Conservation (phyloP, 352 stramenopile genomes). For the Pythium myriotylum region DNA sequence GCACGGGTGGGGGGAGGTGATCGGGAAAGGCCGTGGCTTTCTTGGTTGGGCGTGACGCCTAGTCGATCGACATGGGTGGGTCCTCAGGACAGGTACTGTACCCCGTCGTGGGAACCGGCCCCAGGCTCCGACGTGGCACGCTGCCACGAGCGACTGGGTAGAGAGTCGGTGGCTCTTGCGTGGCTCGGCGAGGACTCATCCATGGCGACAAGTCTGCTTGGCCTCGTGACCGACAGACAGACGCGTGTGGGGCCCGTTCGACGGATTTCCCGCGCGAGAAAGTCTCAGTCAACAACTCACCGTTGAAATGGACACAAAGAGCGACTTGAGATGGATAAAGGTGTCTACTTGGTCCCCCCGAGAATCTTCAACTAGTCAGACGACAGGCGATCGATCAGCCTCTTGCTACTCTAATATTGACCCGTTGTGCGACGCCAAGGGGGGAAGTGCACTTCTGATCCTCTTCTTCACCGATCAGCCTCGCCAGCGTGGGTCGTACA, state of each 20-base stretch:
- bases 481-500: slow-evolving; percentile 58
- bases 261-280: not conserved
- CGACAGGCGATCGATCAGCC: no score
- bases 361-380: no score
- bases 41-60: no score
- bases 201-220: not conserved
- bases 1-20: no score
- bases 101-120: no score
- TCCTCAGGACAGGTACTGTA: no score
- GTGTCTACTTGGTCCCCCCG: no score
- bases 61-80: no score
- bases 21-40: no score
- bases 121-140: not conserved
- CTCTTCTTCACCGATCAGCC: slow-evolving; percentile 38
- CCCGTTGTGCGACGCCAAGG: no score
- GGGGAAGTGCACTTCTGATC: slow-evolving; percentile 22
- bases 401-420: no score
- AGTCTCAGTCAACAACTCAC: not conserved
- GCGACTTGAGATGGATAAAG: not conserved
- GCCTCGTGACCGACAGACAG: not conserved
- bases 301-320: slow-evolving; percentile 1
- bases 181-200: not conserved
- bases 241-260: not conserved
- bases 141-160: not conserved
- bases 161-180: not conserved